These are phyloP conservation scores for Xylaria scruposa DNA, from an alignment of 495 filamentous ascomycete species.

Conservation along the genomic window DNA sequence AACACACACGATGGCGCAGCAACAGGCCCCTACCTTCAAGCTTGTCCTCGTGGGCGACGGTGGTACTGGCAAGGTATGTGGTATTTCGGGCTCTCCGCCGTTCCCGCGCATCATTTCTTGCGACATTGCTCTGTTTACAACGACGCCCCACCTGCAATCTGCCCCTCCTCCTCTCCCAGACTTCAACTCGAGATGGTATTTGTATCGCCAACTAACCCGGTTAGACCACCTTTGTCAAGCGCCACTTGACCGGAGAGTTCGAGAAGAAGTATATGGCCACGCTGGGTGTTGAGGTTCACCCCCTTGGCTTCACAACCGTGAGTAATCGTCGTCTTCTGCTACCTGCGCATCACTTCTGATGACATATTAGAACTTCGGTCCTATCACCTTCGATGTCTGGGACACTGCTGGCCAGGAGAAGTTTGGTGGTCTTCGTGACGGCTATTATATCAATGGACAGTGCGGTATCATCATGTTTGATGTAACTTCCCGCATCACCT, in stretches of 20 bases:
- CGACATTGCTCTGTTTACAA: conserved; percentile 32
- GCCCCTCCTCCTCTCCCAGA: conserved; percentile 34
- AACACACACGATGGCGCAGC: conserved; percentile 61
- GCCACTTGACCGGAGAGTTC: conserved; percentile 98
- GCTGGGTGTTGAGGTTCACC: conserved; percentile 98
- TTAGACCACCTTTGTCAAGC: conserved; percentile 99
- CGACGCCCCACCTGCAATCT: conserved; percentile 33
- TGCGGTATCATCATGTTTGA: conserved; percentile 99
- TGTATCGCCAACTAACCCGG: conserved; percentile 35
- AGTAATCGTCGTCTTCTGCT: conserved; percentile 50
- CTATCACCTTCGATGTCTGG: conserved; percentile 99
- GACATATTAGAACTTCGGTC: conserved; percentile 79
- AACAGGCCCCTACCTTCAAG: conserved; percentile 82
- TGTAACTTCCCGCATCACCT: conserved; percentile 99
- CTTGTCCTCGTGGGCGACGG: conserved; percentile 99
- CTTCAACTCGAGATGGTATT: conserved; percentile 22
- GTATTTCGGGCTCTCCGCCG: conserved; percentile 33
- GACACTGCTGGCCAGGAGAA: conserved; percentile 99
- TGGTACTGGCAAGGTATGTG: conserved; percentile 96
- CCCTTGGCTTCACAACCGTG: conserved; percentile 92
- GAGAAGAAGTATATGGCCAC: conserved; percentile 99
- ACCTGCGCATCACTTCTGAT: conserved; percentile 40
- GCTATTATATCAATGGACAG: conserved; percentile 99
- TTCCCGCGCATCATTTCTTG: conserved; percentile 27
- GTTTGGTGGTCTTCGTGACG: conserved; percentile 99